Conservation (phyloP, 352 stramenopile species). For the Aphanomyces cochlioides region DNA sequence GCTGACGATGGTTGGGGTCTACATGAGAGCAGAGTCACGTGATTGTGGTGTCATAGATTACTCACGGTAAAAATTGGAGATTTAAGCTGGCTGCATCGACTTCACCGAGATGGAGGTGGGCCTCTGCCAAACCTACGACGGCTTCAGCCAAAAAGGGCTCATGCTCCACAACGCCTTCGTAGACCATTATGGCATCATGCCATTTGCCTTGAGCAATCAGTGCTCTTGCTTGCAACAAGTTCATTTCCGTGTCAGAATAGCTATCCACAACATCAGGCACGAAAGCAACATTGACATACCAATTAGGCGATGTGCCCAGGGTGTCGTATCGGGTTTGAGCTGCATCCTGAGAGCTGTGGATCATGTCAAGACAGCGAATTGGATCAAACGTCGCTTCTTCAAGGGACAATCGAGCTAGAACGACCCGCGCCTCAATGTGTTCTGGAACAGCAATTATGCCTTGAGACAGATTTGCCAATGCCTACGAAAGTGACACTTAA, state of each 20-base stretch:
- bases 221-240: conserved; percentile 3
- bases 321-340: conserved; percentile 17
- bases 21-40: conserved; percentile 33
- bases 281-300: background rate
- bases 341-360: conserved; percentile 5
- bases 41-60: conserved; percentile 17
- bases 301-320: conserved; percentile 14
- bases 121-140: conserved; percentile 18
- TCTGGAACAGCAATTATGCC: conserved; percentile 12
- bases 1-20: conserved; percentile 32
- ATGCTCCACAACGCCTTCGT: conserved; percentile 28
- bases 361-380: conserved; percentile 21
- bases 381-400: conserved; percentile 10
- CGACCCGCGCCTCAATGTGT: conserved; percentile 15
- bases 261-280: background rate
- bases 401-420: conserved; percentile 5
- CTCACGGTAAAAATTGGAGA: conserved; percentile 24
- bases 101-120: conserved; percentile 3
- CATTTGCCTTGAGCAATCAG: conserved; percentile 7
- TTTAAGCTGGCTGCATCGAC: background rate
- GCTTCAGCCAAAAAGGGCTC: conserved; percentile 11
- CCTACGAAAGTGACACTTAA: conserved; percentile 11
- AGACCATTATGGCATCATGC: conserved; percentile 17
- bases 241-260: conserved; percentile 11
- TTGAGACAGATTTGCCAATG: background rate